These are phyloP conservation scores for Remersonia thermophila DNA, from an alignment of 2,329 filamentous ascomycete genomes.

Conservation along the genomic window DNA sequence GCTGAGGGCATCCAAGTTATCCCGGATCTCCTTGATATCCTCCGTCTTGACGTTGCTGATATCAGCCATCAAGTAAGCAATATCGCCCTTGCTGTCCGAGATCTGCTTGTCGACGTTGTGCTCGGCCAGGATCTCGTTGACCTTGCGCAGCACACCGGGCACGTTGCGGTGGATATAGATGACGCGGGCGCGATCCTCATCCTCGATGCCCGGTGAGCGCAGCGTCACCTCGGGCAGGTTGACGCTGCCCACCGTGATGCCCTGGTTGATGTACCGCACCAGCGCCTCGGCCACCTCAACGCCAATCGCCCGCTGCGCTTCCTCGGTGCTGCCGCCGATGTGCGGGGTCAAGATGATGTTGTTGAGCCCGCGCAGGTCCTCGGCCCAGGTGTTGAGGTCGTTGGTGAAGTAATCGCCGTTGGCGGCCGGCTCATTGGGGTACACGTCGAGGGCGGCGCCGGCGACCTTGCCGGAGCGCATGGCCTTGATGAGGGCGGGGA, in stretches of 20 bases:
- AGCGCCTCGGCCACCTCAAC: slow-evolving; percentile 82
- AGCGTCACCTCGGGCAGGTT: slow-evolving; percentile 94
- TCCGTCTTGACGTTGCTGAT: slow-evolving; percentile 71
- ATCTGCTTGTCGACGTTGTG: slow-evolving; percentile 99
- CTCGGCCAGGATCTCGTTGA: slow-evolving; percentile 86
- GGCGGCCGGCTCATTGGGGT: slow-evolving; percentile 81
- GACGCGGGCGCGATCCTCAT: slow-evolving; percentile 78
- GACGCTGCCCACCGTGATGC: slow-evolving; percentile 79
- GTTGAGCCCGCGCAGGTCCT: slow-evolving; percentile 71
- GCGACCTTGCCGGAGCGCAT: slow-evolving; percentile 79
- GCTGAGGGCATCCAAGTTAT: slow-evolving; percentile 66
- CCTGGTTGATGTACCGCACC: slow-evolving; percentile 91
- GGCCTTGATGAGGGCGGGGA: slow-evolving; percentile 78
- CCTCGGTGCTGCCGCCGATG: slow-evolving; percentile 94
- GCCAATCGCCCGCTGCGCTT: slow-evolving; percentile 92
- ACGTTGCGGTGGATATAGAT: slow-evolving; percentile 97
- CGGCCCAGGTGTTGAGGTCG: slow-evolving; percentile 69
- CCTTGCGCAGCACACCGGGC: slow-evolving; percentile 83
- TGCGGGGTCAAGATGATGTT: slow-evolving; percentile 95
- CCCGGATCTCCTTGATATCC: slow-evolving; percentile 77
- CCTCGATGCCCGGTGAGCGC: slow-evolving; percentile 78
- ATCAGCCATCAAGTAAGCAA: slow-evolving; percentile 96
- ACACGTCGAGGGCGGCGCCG: slow-evolving; percentile 92
- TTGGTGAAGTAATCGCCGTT: slow-evolving; percentile 94
- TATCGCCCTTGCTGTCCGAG: slow-evolving; percentile 85